Evolutionary conservation across 164 flowering plant species (phyloP), one percentile per base, ranked within the genome.

Genomic region (Houttuynia cordata): DNA sequence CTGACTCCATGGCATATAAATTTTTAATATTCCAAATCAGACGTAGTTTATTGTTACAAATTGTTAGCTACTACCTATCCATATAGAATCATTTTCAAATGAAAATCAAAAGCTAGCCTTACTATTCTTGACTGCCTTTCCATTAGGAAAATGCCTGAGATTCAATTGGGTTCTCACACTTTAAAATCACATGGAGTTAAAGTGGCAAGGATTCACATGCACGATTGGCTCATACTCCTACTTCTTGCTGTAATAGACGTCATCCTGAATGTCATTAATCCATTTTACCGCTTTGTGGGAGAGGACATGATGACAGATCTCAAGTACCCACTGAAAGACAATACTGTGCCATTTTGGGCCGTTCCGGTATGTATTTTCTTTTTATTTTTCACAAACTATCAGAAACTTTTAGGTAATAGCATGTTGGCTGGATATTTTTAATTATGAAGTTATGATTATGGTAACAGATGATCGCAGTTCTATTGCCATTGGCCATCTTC

Each of bases 331-430:
- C 39, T 83, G 66, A 75, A 91, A 63, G 71, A 63, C 24, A 84
- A 86, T 62, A 87, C 96, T 0, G 84, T 91, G 22, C 97, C 97
- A 19, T 24, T 75, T 0, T 91, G 96, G 97, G 66, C 97, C 56
- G 87, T 91, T 62, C 96, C 93, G n/a, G 97, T 91, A 74, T 82
- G 95, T 64, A 24, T 25, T 51, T 24, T 18, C 40, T 23, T 52
- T 24, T 24, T n/a, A n/a, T 3, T 24, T 40, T 39, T 51, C 10
- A 4, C 47, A 10, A 34, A 24, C 52, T 25, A 50, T 52, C 34
- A 9, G 22, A 50, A n/a, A n/a, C n/a, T n/a, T n/a, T n/a, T n/a
- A n/a, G n/a, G n/a, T n/a, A n/a, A n/a, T n/a, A n/a, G 5, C 17
- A 22, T 10, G 18, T 18, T n/a, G 8, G 24, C 5, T 62, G 13